Evolutionary conservation across 495 filamentous ascomycete species (phyloP).

Genomic region (Durotheca rogersii): DNA sequence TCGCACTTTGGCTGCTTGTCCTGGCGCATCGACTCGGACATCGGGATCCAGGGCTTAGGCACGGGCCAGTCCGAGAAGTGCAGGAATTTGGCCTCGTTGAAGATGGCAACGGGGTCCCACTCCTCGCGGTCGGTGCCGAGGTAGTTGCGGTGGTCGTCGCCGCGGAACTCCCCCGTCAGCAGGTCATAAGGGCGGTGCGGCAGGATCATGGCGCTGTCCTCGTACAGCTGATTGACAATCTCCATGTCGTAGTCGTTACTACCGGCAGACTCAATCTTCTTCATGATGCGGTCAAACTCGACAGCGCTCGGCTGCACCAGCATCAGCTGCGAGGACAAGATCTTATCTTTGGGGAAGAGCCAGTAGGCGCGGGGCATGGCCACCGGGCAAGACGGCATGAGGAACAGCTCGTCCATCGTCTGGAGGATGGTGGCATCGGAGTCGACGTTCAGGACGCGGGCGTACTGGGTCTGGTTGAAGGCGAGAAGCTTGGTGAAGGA

Average conservation of each 20-base stretch:
- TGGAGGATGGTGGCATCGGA: slow-evolving; percentile 65
- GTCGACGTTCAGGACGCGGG: slow-evolving; percentile 68
- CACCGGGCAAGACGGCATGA: slow-evolving; percentile 59
- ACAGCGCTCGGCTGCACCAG: slow-evolving; percentile 61
- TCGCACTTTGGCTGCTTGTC: slow-evolving; percentile 59
- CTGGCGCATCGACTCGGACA: slow-evolving; percentile 53
- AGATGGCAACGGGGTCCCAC: slow-evolving; percentile 67
- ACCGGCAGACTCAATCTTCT: slow-evolving; percentile 42
- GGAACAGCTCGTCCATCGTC: slow-evolving; percentile 72
- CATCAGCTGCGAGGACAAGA: slow-evolving; percentile 62
- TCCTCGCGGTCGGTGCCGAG: slow-evolving; percentile 61
- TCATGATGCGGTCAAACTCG: slow-evolving; percentile 56
- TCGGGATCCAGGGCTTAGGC: slow-evolving; percentile 76
- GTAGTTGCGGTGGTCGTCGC: slow-evolving; percentile 57
- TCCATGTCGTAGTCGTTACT: slow-evolving; percentile 69
- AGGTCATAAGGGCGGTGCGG: slow-evolving; percentile 74
- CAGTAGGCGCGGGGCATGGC: slow-evolving; percentile 75
- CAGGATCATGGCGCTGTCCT: slow-evolving; percentile 64
- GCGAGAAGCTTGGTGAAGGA: slow-evolving; percentile 69
- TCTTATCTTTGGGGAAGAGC: slow-evolving; percentile 54
- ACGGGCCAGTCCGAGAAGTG: slow-evolving; percentile 83
- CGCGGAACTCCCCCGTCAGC: slow-evolving; percentile 69
- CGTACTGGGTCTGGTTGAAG: slow-evolving; percentile 68
- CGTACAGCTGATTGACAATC: slow-evolving; percentile 70
- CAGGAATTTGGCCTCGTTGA: slow-evolving; percentile 69